Conservation (phyloP, 176 grass and related monocot genomes). For the Carex parvula region DNA sequence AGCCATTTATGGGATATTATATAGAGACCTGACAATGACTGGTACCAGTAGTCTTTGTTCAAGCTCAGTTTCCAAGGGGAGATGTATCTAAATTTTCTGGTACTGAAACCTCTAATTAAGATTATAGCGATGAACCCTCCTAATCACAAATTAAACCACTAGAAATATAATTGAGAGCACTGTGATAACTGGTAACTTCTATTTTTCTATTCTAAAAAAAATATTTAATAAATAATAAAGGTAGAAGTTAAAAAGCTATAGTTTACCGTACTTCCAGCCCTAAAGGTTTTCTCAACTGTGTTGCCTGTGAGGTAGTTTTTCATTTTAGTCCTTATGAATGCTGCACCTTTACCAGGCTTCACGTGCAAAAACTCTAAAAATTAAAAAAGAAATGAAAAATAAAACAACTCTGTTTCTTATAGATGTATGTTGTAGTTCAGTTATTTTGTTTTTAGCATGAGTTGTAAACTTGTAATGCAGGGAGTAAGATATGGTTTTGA, state of each 20-base stretch:
- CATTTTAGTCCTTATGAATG: slow-evolving; percentile 93
- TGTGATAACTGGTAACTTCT: neutral
- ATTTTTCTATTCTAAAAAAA: slow-evolving; percentile 12
- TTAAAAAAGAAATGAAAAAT: neutral
- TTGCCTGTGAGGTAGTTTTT: slow-evolving; percentile 83
- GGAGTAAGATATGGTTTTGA: neutral
- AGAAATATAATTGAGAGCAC: neutral
- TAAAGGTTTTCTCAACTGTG: slow-evolving; percentile 99
- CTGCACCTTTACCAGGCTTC: slow-evolving; percentile 97
- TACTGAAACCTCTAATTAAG: neutral
- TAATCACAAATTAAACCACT: slow-evolving; percentile 12
- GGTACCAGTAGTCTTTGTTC: neutral
- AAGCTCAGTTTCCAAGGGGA: neutral
- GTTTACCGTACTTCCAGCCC: slow-evolving; percentile 97
- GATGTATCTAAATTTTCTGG: neutral
- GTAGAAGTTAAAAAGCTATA: neutral
- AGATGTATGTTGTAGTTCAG: neutral
- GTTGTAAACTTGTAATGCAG: neutral
- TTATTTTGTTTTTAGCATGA: neutral
- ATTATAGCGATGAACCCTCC: neutral
- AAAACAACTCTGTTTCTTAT: neutral
- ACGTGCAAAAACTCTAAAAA: slow-evolving; percentile 91
- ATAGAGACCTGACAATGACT: neutral
- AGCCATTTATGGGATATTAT: neutral
- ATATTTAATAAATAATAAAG: neutral